These are phyloP conservation scores for Prosopis cineraria DNA, from an alignment of 306 rosid species.

Conservation along the genomic window DNA sequence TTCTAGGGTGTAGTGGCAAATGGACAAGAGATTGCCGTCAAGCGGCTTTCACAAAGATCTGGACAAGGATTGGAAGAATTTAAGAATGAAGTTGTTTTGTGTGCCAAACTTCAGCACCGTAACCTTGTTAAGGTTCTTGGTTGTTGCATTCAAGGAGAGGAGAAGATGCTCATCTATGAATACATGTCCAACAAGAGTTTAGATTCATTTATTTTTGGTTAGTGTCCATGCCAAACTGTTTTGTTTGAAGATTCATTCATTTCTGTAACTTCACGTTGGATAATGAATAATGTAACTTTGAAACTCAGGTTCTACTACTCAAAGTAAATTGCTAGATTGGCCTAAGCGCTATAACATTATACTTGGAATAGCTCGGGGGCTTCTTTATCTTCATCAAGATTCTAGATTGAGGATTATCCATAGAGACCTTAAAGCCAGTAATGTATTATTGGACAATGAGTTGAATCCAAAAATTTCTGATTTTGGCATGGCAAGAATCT, in stretches of 20 bases:
- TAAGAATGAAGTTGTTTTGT: constrained; percentile 27
- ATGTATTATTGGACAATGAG: background rate
- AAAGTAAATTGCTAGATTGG: background rate
- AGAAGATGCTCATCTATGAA: background rate
- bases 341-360: background rate
- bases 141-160: constrained; percentile 24
- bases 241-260: background rate
- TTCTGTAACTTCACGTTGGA: background rate
- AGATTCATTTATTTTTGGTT: background rate
- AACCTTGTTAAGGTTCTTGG: constrained; percentile 37
- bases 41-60: constrained; percentile 10
- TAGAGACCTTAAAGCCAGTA: background rate
- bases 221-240: background rate
- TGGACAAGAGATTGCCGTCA: constrained; percentile 30
- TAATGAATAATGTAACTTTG: background rate
- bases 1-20: background rate
- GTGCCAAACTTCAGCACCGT: constrained; percentile 30
- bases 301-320: background rate
- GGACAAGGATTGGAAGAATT: constrained; percentile 30
- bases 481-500: background rate
- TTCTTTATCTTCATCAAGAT: background rate
- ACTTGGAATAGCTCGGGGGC: background rate
- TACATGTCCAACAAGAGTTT: background rate
- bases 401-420: background rate
- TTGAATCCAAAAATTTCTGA: background rate